Percentiles rank a stretch among this genome's conserved stretches.
Evolutionary conservation across 345 rosid species (phyloP).

Genomic region (Linum tenue): DNA sequence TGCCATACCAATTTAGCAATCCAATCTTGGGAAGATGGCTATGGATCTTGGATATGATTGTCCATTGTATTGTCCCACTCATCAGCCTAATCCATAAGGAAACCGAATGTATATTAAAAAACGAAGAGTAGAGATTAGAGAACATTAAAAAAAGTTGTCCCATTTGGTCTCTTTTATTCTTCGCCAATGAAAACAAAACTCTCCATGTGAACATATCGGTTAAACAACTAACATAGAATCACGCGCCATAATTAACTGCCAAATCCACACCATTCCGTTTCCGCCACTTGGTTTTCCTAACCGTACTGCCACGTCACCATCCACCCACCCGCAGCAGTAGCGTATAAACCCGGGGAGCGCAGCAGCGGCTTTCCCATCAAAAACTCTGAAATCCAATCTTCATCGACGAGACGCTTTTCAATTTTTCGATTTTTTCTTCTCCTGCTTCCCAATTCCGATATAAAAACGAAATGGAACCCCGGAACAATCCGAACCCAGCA

Average conservation of each 20-base stretch:
- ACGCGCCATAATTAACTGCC: conserved; percentile 34
- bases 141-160: too few species aligned
- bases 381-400: too few species aligned
- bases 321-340: conserved; percentile 10
- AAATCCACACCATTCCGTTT: conserved; percentile 17
- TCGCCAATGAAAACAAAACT: too few species aligned
- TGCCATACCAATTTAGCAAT: too few species aligned
- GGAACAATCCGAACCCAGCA: conserved; percentile 10
- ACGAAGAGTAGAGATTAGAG: too few species aligned
- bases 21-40: too few species aligned
- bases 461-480: background rate
- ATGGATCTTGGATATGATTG: too few species aligned
- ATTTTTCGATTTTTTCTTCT: background rate
- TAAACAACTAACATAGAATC: conserved; percentile 18
- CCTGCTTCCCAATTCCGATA: background rate
- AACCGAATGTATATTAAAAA: too few species aligned
- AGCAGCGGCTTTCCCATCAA: background rate
- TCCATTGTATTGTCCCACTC: too few species aligned
- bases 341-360: background rate
- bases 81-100: too few species aligned
- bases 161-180: too few species aligned
- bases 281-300: conserved; percentile 18
- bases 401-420: background rate
- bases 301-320: conserved; percentile 1
- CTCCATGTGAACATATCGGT: background rate